A percentile compares a stretch with the other conserved stretches of the same genome.
Evolutionary conservation across 73 alveolate species (phyloP).

Genomic region (Stentor roeselii): DNA sequence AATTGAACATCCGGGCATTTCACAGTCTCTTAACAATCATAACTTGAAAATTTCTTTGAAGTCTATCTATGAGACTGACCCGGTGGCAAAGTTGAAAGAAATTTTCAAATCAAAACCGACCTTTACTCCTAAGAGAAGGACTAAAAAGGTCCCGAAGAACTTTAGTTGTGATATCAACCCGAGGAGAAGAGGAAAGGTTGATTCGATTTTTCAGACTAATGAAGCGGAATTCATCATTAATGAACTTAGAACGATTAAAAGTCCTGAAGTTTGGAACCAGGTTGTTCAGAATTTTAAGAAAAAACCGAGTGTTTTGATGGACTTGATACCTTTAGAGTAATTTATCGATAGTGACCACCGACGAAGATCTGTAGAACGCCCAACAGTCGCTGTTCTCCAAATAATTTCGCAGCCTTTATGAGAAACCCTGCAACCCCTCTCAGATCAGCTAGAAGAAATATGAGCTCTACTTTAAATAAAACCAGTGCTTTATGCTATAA

Average conservation of each 20-base stretch:
- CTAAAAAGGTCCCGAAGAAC: no score
- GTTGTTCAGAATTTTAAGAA: neutral
- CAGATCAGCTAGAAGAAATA: neutral
- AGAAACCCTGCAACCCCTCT: neutral
- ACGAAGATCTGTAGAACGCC: neutral
- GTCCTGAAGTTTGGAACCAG: neutral
- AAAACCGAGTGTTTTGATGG: neutral
- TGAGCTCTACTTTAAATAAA: neutral
- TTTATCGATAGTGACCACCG: neutral
- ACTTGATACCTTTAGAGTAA: neutral
- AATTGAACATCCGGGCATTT: no score
- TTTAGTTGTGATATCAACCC: no score
- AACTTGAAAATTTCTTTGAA: no score
- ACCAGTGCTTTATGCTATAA: neutral
- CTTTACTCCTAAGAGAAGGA: no score
- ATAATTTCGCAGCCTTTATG: neutral
- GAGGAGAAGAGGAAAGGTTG: neutral
- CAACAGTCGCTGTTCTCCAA: neutral
- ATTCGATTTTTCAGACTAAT: neutral
- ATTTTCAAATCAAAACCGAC: no score
- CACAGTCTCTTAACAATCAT: no score
- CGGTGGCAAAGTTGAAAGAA: no score
- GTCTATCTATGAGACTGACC: no score
- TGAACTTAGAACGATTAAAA: neutral
- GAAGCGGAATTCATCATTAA: neutral